Base-by-base conservation (phyloP, 2,329 filamentous ascomycete genomes). In the Neophaeococcomyces mojaviensis region DNA sequence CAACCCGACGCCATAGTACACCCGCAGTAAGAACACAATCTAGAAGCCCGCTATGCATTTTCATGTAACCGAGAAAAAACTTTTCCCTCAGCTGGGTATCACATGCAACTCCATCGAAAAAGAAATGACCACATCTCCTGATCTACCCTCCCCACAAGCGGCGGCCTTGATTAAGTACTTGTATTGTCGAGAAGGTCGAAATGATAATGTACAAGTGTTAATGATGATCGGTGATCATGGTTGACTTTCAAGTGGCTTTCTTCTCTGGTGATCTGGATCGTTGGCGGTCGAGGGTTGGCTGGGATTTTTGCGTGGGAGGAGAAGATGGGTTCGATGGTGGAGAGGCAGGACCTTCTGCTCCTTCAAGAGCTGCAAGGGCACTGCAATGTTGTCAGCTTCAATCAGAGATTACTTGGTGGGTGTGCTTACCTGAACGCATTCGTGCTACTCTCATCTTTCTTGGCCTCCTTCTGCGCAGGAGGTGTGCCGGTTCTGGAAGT, bases 371-470 rank as follows among this genome's bases (percentile, higher is more conserved):
- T 50, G 70, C 71, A 39, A 74, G 62, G 48, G 71, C 69, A 62
- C 71, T 73, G 49, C 26, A 41, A 18, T 50, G 54, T 41, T 39
- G 50, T 57, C 47, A 55, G 55, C 33, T 42, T 47, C 16, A 16
- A 13, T 32, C 6, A 20, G 32, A 4, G 6, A 2, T 8, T 5
- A 10, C 16, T 61, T 54, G 62, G 54, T 49, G 37, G 20, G 7
- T n/a, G 31, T 30, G 51, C 84, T 76, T 80, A 96, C 89, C 88
- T 90, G 73, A 95, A 98, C 58, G 89, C 84, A 73, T 98, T 98
- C 57, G 82, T 80, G 61, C 85, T 85, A 49, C 79, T 83, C 44
- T 78, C 76, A 59, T 77, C 76, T 65, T 82, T 79, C 58, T 64
- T 62, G 44, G 59, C 56, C 58, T 77, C 73, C 59, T 80, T 79